A percentile compares a stretch with the other conserved stretches of the same genome.
These are phyloP conservation scores for Trichoderma sp. DNA, from an alignment of 2,329 filamentous ascomycete genomes.

Conservation along the genomic window DNA sequence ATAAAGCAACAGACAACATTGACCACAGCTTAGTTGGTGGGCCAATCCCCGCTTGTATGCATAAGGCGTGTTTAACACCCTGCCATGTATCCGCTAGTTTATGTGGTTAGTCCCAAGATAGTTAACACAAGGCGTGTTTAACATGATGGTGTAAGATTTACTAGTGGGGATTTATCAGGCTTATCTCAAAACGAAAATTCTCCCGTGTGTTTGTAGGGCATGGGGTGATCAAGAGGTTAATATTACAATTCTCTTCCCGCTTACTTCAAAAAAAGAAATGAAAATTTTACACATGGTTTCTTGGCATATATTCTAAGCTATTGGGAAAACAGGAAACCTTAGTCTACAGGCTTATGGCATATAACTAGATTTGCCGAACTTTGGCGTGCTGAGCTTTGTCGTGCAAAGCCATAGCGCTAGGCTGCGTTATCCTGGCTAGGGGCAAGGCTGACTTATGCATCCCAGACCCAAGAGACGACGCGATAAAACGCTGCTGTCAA, in stretches of 20 bases:
- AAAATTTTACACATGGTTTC: neutral
- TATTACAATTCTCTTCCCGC: neutral
- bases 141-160: neutral
- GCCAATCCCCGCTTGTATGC: neutral
- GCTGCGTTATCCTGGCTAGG: too few relatives aligned
- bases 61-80: neutral
- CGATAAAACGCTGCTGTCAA: too few relatives aligned
- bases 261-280: neutral
- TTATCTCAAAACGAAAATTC: neutral
- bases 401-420: too few relatives aligned
- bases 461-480: too few relatives aligned
- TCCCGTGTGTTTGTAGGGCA: neutral
- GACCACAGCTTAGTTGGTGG: neutral
- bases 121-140: neutral
- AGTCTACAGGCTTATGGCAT: too few relatives aligned
- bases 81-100: neutral
- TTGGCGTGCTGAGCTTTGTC: too few relatives aligned
- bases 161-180: neutral
- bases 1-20: neutral
- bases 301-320: too few relatives aligned
- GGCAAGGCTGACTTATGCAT: too few relatives aligned
- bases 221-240: neutral
- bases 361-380: too few relatives aligned
- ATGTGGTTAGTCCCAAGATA: neutral
- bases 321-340: too few relatives aligned